phyloP scores from a whole-genome alignment of 1,284 basidiomycete genomes.

The Leccinum subfulvum region DNA sequence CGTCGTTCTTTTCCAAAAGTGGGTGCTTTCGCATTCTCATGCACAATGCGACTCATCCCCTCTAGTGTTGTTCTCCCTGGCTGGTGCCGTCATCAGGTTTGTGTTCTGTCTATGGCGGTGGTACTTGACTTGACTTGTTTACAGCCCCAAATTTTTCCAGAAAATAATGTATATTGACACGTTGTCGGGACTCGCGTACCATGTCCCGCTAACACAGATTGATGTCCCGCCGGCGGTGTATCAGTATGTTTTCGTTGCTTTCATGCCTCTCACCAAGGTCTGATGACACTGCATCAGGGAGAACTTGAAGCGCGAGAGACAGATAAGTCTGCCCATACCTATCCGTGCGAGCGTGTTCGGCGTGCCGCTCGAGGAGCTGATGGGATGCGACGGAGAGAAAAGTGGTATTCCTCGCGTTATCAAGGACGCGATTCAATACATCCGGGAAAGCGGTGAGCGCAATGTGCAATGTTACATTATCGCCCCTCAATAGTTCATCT shows the following conservation, averaged over 20 bases:
- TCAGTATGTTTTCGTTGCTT: conserved; percentile 45
- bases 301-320: conserved; percentile 68
- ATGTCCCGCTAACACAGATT: conserved; percentile 80
- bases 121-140: conserved; percentile 1
- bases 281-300: conserved; percentile 44
- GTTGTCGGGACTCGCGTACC: conserved; percentile 69
- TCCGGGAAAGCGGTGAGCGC: conserved; percentile 56
- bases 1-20: conserved; percentile 87
- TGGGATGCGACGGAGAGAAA: conserved; percentile 81
- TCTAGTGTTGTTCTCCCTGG: conserved; percentile 79
- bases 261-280: conserved; percentile 4
- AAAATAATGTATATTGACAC: conserved; percentile 77
- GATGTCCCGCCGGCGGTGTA: conserved; percentile 82
- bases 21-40: conserved; percentile 22
- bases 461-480: conserved; percentile 1
- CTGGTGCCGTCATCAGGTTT: conserved; percentile 80
- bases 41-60: neutral
- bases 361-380: conserved; percentile 74
- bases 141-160: conserved; percentile 82
- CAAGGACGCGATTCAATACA: conserved; percentile 71
- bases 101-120: conserved; percentile 7
- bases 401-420: conserved; percentile 76
- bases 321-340: conserved; percentile 62
- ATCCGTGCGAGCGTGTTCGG: conserved; percentile 68
- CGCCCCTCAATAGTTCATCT: neutral